phyloP scores from a whole-genome alignment of 805 yeast genomes.

The Sungouiella blattae region DNA sequence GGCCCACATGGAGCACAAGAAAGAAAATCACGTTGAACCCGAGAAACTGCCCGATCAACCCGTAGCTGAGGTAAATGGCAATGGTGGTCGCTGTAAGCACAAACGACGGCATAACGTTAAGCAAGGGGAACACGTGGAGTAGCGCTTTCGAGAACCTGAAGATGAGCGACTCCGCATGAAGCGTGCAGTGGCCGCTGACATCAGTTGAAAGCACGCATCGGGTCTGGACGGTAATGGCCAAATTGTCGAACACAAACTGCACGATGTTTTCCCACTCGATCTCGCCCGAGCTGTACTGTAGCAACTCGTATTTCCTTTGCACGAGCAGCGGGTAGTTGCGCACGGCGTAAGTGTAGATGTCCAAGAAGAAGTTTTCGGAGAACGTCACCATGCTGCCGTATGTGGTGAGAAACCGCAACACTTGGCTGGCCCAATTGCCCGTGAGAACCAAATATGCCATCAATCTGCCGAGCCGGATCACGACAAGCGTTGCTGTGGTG shows the following conservation, averaged over 20 bases:
- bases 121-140: slow-evolving; percentile 3
- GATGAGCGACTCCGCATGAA: slow-evolving; percentile 8
- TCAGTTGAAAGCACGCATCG: slow-evolving; percentile 2
- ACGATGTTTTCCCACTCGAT: slow-evolving; percentile 9
- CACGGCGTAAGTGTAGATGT: slow-evolving; percentile 25
- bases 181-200: slow-evolving; percentile 3
- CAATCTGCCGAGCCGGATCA: slow-evolving; percentile 4
- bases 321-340: slow-evolving; percentile 16
- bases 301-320: slow-evolving; percentile 2
- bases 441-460: slow-evolving; percentile 3
- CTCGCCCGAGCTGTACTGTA: not conserved
- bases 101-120: slow-evolving; percentile 7
- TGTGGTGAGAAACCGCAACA: slow-evolving; percentile 17
- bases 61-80: slow-evolving; percentile 11
- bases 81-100: slow-evolving; percentile 9
- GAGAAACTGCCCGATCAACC: slow-evolving; percentile 12
- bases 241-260: slow-evolving; percentile 14
- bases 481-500: slow-evolving; percentile 8
- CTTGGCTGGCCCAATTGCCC: slow-evolving; percentile 17
- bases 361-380: slow-evolving; percentile 25
- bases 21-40: slow-evolving; percentile 9
- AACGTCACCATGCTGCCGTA: slow-evolving; percentile 28
- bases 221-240: slow-evolving; percentile 6
- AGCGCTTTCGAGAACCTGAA: slow-evolving; percentile 13
- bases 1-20: not conserved